Evolutionary conservation across 257 asterid genomes (phyloP).

Genomic region (Solanum rostratum): DNA sequence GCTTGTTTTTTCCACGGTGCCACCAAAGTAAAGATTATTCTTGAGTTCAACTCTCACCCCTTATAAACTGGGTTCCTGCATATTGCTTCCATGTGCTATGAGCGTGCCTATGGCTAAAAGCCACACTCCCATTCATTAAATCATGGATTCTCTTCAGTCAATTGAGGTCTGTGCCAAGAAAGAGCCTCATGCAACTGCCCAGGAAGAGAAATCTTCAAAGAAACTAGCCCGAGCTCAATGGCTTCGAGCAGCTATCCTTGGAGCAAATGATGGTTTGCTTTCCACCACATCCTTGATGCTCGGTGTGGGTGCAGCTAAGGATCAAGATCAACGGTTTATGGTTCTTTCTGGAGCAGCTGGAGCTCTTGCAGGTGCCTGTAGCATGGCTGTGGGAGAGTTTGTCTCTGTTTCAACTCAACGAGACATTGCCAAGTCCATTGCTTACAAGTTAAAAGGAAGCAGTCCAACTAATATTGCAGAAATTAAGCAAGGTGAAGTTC

Average conservation of each 20-base stretch:
- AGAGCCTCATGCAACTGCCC: slow-evolving; percentile 2
- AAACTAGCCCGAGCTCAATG: slow-evolving; percentile 38
- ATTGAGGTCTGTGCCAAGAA: slow-evolving; percentile 9
- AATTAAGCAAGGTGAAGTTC: not conserved
- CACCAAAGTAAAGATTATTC: slow-evolving; percentile 13
- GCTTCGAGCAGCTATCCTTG: slow-evolving; percentile 70
- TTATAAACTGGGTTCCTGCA: not conserved
- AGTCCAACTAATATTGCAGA: not conserved
- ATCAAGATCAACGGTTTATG: slow-evolving; percentile 30
- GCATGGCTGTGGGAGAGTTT: slow-evolving; percentile 66
- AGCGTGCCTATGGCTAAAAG: slow-evolving; percentile 12
- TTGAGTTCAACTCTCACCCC: not conserved
- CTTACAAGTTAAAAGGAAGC: not conserved
- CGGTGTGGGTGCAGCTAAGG: slow-evolving; percentile 53
- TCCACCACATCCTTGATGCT: slow-evolving; percentile 58
- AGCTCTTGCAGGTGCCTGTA: slow-evolving; percentile 59
- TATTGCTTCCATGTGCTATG: slow-evolving; percentile 8
- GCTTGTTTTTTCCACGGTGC: slow-evolving; percentile 10
- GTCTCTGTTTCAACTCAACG: slow-evolving; percentile 56
- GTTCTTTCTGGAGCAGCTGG: slow-evolving; percentile 45
- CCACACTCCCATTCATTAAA: slow-evolving; percentile 31
- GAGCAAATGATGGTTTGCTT: slow-evolving; percentile 54
- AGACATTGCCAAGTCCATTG: slow-evolving; percentile 24
- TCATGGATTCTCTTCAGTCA: slow-evolving; percentile 13
- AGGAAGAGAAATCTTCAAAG: slow-evolving; percentile 2